Percentiles rank a stretch among this genome's conserved stretches.
phyloP scores from a whole-genome alignment of 2,329 filamentous ascomycete species.

The Apiospora arundinis region DNA sequence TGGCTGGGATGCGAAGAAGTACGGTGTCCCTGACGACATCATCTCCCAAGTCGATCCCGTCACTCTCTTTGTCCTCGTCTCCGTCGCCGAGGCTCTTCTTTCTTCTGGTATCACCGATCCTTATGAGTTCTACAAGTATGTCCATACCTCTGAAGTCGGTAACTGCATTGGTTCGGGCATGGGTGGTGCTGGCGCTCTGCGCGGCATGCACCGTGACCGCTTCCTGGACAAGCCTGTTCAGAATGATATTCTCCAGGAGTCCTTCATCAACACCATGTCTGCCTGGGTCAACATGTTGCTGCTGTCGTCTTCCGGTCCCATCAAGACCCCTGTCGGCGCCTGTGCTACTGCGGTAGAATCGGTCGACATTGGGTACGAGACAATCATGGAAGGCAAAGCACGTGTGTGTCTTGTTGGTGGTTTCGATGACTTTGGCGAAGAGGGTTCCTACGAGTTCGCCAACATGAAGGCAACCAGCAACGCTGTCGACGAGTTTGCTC shows the following conservation, averaged over 20 bases:
- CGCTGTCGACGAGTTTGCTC: slow-evolving; percentile 92
- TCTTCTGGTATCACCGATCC: slow-evolving; percentile 96
- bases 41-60: slow-evolving; percentile 97
- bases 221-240: slow-evolving; percentile 97
- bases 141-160: slow-evolving; percentile 95
- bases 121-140: slow-evolving; percentile 99
- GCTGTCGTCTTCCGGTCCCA: slow-evolving; percentile 93
- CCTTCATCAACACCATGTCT: slow-evolving; percentile 99
- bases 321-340: slow-evolving; percentile 97
- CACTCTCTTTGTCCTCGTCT: slow-evolving; percentile 92
- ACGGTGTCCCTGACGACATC: slow-evolving; percentile 96
- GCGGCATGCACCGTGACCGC: slow-evolving; percentile 98
- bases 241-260: slow-evolving; percentile 98
- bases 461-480: slow-evolving; percentile 99
- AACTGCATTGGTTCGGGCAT: slow-evolving; percentile 99
- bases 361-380: slow-evolving; percentile 96
- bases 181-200: slow-evolving; percentile 89
- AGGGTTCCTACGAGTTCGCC: slow-evolving; percentile 98
- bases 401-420: slow-evolving; percentile 97
- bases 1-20: slow-evolving; percentile 95
- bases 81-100: slow-evolving; percentile 88
- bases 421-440: slow-evolving; percentile 99
- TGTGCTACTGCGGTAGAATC: slow-evolving; percentile 98
- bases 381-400: slow-evolving; percentile 97
- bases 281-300: slow-evolving; percentile 99